Conservation (phyloP, 1,139 yeast species). For the Yamadazyma diddensiae region DNA sequence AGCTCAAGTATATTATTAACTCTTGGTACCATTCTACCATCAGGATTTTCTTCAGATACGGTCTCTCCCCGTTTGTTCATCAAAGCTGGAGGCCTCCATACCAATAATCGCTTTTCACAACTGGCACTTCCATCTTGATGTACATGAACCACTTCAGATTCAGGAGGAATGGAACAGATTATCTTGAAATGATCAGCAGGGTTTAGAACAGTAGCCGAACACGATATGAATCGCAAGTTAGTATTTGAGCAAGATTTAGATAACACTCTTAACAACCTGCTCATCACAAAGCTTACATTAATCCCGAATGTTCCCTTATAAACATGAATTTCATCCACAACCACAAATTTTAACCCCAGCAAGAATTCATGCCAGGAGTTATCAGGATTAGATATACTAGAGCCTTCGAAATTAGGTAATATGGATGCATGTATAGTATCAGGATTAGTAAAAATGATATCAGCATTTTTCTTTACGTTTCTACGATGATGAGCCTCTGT, state of each 20-base stretch:
- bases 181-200: constrained; percentile 70
- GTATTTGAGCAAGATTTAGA: constrained; percentile 4
- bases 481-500: constrained; percentile 59
- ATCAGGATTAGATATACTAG: constrained; percentile 12
- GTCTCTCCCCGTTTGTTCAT: constrained; percentile 57
- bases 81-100: constrained; percentile 80
- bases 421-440: constrained; percentile 88
- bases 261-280: constrained; percentile 48
- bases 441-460: constrained; percentile 89
- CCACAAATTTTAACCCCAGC: constrained; percentile 62
- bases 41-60: constrained; percentile 12
- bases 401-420: constrained; percentile 61
- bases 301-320: constrained; percentile 91
- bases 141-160: constrained; percentile 48
- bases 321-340: constrained; percentile 87
- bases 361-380: constrained; percentile 69
- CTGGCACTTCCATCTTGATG: constrained; percentile 84
- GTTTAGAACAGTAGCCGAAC: constrained; percentile 86
- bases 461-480: constrained; percentile 57
- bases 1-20: constrained; percentile 74
- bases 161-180: constrained; percentile 61
- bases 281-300: constrained; percentile 81
- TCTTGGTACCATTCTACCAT: constrained; percentile 39
- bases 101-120: constrained; percentile 68
- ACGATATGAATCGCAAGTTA: constrained; percentile 58